phyloP scores from a whole-genome alignment of 75 land plant genomes.

The Cryptomeria japonica region DNA sequence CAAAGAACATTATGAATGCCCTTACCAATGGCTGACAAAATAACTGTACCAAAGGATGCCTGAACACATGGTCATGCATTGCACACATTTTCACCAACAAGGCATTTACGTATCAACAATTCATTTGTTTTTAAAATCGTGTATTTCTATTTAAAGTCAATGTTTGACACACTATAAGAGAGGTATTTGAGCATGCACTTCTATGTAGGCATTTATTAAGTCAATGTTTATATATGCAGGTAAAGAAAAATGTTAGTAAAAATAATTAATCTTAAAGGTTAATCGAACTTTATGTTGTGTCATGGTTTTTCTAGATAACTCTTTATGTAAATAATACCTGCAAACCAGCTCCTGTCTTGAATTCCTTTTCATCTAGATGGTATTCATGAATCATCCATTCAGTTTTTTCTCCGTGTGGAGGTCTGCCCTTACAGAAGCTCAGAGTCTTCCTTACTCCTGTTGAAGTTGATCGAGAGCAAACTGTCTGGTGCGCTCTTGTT shows the following conservation, averaged over 20 bases:
- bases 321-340: not conserved
- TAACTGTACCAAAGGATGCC: not conserved
- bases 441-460: conserved; percentile 13
- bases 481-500: not conserved
- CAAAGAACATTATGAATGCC: no score
- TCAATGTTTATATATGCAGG: not conserved
- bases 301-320: not conserved
- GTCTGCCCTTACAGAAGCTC: conserved; percentile 12
- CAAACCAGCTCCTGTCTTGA: not conserved
- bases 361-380: conserved; percentile 12
- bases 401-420: conserved; percentile 18
- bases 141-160: not conserved
- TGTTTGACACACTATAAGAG: not conserved
- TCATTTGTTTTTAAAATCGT: no score
- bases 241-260: not conserved
- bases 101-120: conserved; percentile 17
- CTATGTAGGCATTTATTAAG: no score
- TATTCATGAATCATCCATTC: conserved; percentile 18
- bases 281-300: not conserved
- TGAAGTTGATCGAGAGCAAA: not conserved
- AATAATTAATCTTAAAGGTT: not conserved
- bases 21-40: not conserved
- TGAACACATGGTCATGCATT: not conserved
- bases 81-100: not conserved
- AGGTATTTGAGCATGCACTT: not conserved